phyloP scores from a whole-genome alignment of 495 filamentous ascomycete species.

The Aspergillus coremiiformis region DNA sequence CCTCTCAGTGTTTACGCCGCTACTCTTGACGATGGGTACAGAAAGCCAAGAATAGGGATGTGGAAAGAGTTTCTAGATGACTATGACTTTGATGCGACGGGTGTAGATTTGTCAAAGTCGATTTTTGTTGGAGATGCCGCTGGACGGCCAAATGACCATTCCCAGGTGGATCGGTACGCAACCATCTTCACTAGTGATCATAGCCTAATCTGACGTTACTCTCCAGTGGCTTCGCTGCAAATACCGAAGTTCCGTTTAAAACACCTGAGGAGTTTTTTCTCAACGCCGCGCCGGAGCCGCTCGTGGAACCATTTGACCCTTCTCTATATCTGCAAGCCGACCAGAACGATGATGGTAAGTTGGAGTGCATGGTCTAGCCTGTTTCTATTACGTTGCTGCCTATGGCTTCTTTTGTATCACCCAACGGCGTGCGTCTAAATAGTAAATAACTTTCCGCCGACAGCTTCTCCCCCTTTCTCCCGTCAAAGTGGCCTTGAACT shows the following conservation, averaged over 20 bases:
- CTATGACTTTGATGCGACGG: slow-evolving; percentile 55
- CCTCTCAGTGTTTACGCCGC: slow-evolving; percentile 80
- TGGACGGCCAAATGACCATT: slow-evolving; percentile 57
- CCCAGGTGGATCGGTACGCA: slow-evolving; percentile 70
- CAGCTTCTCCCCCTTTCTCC: slow-evolving; percentile 39
- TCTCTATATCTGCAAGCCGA: slow-evolving; percentile 40
- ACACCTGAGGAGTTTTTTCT: slow-evolving; percentile 93
- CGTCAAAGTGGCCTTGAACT: slow-evolving; percentile 64
- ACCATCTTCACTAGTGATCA: background rate
- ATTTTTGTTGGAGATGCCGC: slow-evolving; percentile 92
- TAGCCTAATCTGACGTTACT: slow-evolving; percentile 1
- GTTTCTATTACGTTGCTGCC: background rate
- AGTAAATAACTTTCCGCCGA: background rate
- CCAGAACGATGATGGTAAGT: slow-evolving; percentile 27
- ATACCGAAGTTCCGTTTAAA: slow-evolving; percentile 68
- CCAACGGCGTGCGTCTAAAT: background rate
- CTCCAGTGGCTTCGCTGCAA: slow-evolving; percentile 62
- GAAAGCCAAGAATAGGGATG: slow-evolving; percentile 86
- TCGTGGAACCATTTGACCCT: slow-evolving; percentile 62
- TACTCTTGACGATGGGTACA: slow-evolving; percentile 66
- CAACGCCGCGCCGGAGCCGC: slow-evolving; percentile 51
- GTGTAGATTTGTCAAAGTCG: slow-evolving; percentile 58
- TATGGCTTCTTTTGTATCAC: background rate
- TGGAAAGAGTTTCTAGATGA: slow-evolving; percentile 78
- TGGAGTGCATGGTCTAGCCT: background rate